These are phyloP conservation scores for Radiomyces spectabilis DNA, from an alignment of 192 early-diverging fungal species.

Conservation along the genomic window DNA sequence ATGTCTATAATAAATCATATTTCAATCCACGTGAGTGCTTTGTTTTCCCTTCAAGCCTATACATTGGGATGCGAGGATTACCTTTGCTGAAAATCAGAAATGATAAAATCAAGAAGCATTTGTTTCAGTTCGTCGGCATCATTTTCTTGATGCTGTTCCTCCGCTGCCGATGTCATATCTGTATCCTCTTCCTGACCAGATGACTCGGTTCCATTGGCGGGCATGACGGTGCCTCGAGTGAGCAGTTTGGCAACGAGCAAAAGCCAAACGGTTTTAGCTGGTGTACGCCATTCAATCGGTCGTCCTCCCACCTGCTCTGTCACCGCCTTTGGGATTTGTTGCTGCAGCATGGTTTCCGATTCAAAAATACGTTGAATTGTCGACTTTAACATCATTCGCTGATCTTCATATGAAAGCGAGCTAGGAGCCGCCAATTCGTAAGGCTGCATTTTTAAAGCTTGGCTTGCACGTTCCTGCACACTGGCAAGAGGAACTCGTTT, in stretches of 20 bases:
- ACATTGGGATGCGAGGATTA: too few relatives aligned
- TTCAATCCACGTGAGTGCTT: background rate
- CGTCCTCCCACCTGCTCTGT: background rate
- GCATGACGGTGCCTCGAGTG: background rate
- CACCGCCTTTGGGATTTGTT: background rate
- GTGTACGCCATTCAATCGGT: background rate
- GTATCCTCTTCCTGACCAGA: background rate
- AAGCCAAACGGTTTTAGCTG: constrained; percentile 8
- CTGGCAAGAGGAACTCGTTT: constrained; percentile 3
- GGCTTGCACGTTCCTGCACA: constrained; percentile 20
- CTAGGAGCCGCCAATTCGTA: constrained; percentile 19
- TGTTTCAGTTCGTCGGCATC: constrained; percentile 23
- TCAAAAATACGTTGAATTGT: constrained; percentile 23
- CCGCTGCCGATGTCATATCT: constrained; percentile 7
- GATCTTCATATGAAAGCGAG: constrained; percentile 1
- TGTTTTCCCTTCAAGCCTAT: background rate
- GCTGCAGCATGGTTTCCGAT: constrained; percentile 8
- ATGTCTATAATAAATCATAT: constrained; percentile 11
- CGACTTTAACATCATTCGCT: constrained; percentile 14
- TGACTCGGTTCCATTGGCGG: background rate
- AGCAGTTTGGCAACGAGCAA: constrained; percentile 13
- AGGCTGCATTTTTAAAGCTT: constrained; percentile 34
- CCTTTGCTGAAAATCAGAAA: constrained; percentile 55
- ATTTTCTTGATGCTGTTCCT: background rate
- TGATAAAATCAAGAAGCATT: constrained; percentile 45